Conservation (phyloP, 2,329 filamentous ascomycete species). For the Aspergillus sp. region DNA sequence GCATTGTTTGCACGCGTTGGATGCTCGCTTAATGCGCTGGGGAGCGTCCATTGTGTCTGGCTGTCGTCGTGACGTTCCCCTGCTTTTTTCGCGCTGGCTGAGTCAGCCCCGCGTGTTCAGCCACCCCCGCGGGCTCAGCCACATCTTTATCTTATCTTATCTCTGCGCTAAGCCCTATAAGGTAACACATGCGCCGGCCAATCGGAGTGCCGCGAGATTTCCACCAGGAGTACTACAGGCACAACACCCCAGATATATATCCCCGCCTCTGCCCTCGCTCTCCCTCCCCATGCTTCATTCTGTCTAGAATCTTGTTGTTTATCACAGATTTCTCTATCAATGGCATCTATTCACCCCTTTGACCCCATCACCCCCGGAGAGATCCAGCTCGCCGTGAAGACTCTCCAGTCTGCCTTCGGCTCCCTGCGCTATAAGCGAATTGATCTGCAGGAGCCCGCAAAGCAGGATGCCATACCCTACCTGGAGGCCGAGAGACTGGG, state of each 20-base stretch:
- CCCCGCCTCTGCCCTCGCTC: not conserved
- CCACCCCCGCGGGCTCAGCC: too few species aligned
- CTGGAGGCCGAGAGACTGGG: constrained; percentile 53
- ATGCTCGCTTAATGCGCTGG: constrained; percentile 10
- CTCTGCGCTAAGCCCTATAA: not conserved
- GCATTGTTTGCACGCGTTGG: constrained; percentile 27
- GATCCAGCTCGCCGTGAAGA: constrained; percentile 30
- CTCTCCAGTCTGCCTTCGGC: constrained; percentile 29
- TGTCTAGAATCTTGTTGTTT: not conserved
- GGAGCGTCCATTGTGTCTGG: constrained; percentile 7
- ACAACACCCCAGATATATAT: too few species aligned
- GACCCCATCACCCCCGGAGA: constrained; percentile 32
- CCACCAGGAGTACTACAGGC: too few species aligned
- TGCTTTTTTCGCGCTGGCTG: too few species aligned
- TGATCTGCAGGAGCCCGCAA: constrained; percentile 56
- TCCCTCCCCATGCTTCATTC: not conserved
- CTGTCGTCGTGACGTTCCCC: too few species aligned
- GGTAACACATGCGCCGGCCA: not conserved
- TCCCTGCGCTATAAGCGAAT: constrained; percentile 53
- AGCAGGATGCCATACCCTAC: constrained; percentile 51
- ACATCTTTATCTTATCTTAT: not conserved
- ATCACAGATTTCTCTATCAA: constrained; percentile 1
- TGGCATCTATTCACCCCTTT: constrained; percentile 28
- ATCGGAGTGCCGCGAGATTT: not conserved
- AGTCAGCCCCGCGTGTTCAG: too few species aligned